Evolutionary conservation across 1,284 basidiomycete species (phyloP), one percentile per base, ranked within the genome.

Genomic region (Austroboletus novae-zelandiae): DNA sequence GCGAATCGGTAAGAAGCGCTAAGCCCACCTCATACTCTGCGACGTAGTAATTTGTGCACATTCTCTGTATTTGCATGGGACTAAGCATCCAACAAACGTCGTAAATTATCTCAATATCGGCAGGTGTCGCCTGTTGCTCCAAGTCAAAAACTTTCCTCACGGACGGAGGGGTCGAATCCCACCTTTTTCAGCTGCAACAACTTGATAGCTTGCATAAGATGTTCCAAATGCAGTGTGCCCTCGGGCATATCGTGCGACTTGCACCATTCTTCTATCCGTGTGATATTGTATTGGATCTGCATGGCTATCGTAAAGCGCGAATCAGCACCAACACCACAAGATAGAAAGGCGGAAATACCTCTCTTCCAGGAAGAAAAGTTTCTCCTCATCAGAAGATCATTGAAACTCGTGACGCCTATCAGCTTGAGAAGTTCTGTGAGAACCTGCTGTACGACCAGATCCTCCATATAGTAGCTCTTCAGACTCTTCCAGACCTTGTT

Each of bases 281-380:
- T 98, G 66, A 98, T 96, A 68, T 98, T 98, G 73, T 98, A 98
- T 67, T 98, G 95, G 53, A 98, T 98, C 79, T 98, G 95, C 95
- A 98, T 98, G 7, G 94, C 94, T 96, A 58, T 32, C 48, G 43
- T 43, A 48, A 9, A 13, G 34, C 39, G 30, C 47, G 32, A 27
- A 14, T 52, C 41, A 45, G 44, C 37, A 40, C 37, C 11, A 13
- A n/a, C 29, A 20, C 23, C 20, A 52, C 36, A 41, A 48, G 9
- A 42, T 25, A 35, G 43, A 17, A 20, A 43, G 20, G 47, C 23
- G 46, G 23, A 74, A 79, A 49, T 60, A 93, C 94, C 96, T 75
- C 97, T 85, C 74, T 99, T 99, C 97, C 97, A 99, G 3, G 96
- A 98, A 62, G 94, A 97, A 73, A 99, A 99, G 74, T 99, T 99